Percentiles rank a stretch among this genome's conserved stretches.
Conservation (phyloP, 1,284 basidiomycete species). For the Pisolithus thermaeus region DNA sequence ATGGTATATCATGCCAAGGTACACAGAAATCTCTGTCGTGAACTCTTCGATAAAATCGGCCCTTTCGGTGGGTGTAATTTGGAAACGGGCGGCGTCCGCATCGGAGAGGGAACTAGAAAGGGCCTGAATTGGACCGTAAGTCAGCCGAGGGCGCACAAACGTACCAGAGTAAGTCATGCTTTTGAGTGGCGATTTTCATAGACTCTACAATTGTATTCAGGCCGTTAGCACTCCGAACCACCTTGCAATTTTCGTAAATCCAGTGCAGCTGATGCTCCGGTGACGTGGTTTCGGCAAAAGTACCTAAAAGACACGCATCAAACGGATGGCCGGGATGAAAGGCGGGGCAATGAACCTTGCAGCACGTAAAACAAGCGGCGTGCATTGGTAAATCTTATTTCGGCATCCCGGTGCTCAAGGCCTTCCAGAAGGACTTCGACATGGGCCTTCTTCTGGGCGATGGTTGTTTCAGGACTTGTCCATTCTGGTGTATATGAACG, state of each 20-base stretch:
- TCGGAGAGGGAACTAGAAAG: conserved; percentile 61
- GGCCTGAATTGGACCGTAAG: neutral
- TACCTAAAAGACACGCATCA: conserved; percentile 49
- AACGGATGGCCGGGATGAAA: conserved; percentile 10
- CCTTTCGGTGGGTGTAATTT: conserved; percentile 64
- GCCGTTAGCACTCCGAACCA: conserved; percentile 82
- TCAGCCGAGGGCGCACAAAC: conserved; percentile 9
- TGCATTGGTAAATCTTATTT: conserved; percentile 82
- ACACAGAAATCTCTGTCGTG: conserved; percentile 85
- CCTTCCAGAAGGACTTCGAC: conserved; percentile 79
- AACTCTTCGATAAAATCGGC: conserved; percentile 82
- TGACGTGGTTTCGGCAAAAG: conserved; percentile 86
- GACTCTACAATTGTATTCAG: conserved; percentile 81
- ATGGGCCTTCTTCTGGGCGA: conserved; percentile 61
- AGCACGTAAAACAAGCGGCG: conserved; percentile 83
- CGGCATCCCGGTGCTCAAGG: conserved; percentile 80
- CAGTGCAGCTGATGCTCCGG: conserved; percentile 94
- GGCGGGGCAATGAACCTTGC: conserved; percentile 56
- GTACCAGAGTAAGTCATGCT: conserved; percentile 82
- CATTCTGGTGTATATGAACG: conserved; percentile 52
- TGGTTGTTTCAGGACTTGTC: conserved; percentile 54
- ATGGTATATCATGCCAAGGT: conserved; percentile 91
- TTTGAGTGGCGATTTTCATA: conserved; percentile 84
- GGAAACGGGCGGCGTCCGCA: conserved; percentile 60
- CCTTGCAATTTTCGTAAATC: conserved; percentile 91